A percentile compares a stretch with the other conserved stretches of the same genome.
Evolutionary conservation across 257 asterid species (phyloP).

Genomic region (Forsythia suspensa): DNA sequence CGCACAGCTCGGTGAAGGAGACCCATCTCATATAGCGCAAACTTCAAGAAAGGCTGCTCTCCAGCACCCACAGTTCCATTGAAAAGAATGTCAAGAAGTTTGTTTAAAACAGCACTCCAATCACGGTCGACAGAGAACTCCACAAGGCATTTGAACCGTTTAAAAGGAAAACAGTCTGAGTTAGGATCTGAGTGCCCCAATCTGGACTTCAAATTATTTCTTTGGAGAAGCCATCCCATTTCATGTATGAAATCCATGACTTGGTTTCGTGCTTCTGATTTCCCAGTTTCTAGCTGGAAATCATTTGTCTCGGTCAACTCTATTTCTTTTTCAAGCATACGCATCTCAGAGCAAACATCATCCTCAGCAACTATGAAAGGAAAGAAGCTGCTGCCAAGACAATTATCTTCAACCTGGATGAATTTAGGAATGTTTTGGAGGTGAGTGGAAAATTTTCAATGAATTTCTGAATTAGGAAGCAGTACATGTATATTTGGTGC

Average conservation of each 20-base stretch:
- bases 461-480: neutral
- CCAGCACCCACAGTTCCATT: slow-evolving; percentile 53
- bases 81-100: slow-evolving; percentile 55
- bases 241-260: slow-evolving; percentile 70
- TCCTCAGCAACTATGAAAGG: slow-evolving; percentile 74
- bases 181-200: slow-evolving; percentile 38
- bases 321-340: slow-evolving; percentile 68
- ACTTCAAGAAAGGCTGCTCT: slow-evolving; percentile 49
- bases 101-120: slow-evolving; percentile 67
- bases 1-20: slow-evolving; percentile 77
- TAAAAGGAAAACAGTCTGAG: slow-evolving; percentile 41
- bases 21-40: slow-evolving; percentile 57
- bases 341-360: slow-evolving; percentile 68
- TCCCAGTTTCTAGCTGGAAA: slow-evolving; percentile 34
- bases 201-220: slow-evolving; percentile 45
- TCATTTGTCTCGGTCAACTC: slow-evolving; percentile 41
- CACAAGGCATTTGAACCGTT: slow-evolving; percentile 60
- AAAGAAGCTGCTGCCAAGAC: slow-evolving; percentile 64
- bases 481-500: neutral
- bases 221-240: slow-evolving; percentile 78
- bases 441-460: neutral
- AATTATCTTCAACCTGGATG: slow-evolving; percentile 67
- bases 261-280: slow-evolving; percentile 36
- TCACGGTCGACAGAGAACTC: slow-evolving; percentile 68
- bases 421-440: neutral